A percentile compares a stretch with the other conserved stretches of the same genome.
Conservation (phyloP, 345 rosid genomes). For the Punica granatum region DNA sequence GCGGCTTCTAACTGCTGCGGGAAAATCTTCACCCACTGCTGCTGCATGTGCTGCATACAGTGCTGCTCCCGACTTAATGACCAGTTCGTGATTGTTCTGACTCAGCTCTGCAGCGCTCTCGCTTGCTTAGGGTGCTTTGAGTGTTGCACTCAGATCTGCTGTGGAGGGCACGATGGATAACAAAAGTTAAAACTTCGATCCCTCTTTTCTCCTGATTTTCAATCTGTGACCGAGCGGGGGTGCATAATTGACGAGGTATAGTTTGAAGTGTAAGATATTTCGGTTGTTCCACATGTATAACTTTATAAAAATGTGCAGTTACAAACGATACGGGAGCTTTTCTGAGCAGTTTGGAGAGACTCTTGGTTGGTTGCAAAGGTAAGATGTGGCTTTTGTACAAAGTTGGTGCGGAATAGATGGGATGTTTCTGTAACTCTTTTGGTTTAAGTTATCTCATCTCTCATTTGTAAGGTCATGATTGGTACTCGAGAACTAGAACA, state of each 20-base stretch:
- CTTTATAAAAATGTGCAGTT: background rate
- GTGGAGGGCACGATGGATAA: slow-evolving; percentile 37
- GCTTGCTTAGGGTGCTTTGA: slow-evolving; percentile 78
- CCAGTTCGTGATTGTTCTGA: slow-evolving; percentile 43
- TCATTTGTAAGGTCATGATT: too few relatives aligned
- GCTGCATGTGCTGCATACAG: slow-evolving; percentile 80
- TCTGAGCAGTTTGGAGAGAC: background rate
- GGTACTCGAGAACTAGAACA: background rate
- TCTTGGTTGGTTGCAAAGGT: background rate
- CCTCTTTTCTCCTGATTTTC: background rate
- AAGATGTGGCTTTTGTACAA: background rate
- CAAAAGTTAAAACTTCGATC: background rate
- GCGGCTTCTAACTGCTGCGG: slow-evolving; percentile 78
- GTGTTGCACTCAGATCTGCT: slow-evolving; percentile 66
- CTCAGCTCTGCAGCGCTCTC: slow-evolving; percentile 57
- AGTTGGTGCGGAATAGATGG: background rate
- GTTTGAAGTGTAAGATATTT: background rate
- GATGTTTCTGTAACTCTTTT: too few relatives aligned
- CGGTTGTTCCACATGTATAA: background rate
- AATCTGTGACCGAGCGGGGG: background rate
- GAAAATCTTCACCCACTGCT: slow-evolving; percentile 43
- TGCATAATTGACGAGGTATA: background rate
- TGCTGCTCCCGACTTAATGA: slow-evolving; percentile 63
- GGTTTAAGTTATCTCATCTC: too few relatives aligned
- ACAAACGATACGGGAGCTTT: background rate